Conservation (phyloP, 2,329 filamentous ascomycete genomes). For the Didymella glomerata region DNA sequence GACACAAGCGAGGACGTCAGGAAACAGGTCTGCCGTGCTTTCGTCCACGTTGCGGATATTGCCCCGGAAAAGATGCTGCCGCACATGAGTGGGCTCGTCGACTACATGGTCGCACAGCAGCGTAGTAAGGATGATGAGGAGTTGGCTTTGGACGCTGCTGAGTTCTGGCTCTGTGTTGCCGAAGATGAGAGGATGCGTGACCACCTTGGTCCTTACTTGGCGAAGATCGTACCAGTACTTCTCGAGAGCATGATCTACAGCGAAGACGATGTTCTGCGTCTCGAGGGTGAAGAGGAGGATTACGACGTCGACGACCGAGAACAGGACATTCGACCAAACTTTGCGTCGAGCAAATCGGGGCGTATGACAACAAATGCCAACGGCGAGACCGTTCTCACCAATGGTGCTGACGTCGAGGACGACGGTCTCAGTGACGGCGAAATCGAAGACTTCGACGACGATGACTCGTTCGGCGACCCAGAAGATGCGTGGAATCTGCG, state of each 20-base stretch:
- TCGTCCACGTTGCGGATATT: slow-evolving; percentile 90
- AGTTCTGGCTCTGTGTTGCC: slow-evolving; percentile 95
- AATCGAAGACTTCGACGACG: slow-evolving; percentile 76
- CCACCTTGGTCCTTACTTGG: slow-evolving; percentile 77
- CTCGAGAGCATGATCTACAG: slow-evolving; percentile 96
- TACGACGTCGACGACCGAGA: slow-evolving; percentile 89
- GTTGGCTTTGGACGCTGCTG: slow-evolving; percentile 89
- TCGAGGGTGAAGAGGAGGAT: slow-evolving; percentile 82
- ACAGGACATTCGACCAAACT: slow-evolving; percentile 91
- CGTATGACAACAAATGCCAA: slow-evolving; percentile 64
- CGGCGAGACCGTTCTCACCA: slow-evolving; percentile 49
- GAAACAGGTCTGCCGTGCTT: slow-evolving; percentile 90
- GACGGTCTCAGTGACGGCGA: slow-evolving; percentile 89
- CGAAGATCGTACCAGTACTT: slow-evolving; percentile 87
- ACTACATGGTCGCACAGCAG: slow-evolving; percentile 93
- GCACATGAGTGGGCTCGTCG: slow-evolving; percentile 85
- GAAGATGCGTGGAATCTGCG: slow-evolving; percentile 95
- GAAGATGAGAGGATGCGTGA: slow-evolving; percentile 84
- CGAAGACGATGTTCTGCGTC: slow-evolving; percentile 86
- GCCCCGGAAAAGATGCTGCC: slow-evolving; percentile 89
- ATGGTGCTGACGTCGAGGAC: slow-evolving; percentile 57
- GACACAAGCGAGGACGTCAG: slow-evolving; percentile 84
- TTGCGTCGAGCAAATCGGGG: slow-evolving; percentile 75
- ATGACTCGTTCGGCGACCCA: slow-evolving; percentile 75
- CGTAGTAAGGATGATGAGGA: slow-evolving; percentile 82